Conservation (phyloP, 2,329 filamentous ascomycete genomes). For the Pseudopithomyces chartarum region DNA sequence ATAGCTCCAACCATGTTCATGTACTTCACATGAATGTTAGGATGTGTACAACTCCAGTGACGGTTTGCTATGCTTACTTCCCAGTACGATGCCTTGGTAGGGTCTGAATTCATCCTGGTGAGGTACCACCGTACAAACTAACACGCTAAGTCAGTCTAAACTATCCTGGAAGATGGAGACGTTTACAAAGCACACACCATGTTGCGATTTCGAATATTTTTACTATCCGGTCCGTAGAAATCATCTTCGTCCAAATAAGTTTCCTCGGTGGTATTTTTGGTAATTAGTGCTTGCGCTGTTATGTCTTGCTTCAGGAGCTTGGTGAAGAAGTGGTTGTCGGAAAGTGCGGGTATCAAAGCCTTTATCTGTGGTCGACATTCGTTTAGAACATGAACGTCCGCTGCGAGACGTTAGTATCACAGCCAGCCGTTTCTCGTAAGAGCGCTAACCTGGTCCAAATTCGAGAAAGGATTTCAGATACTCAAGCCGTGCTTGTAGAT, state of each 20-base stretch:
- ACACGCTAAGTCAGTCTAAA: background rate
- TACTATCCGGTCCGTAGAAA: slow-evolving; percentile 9
- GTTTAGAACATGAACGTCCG: background rate
- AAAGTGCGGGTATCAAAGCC: slow-evolving; percentile 4
- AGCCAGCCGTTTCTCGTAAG: background rate
- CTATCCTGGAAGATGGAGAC: background rate
- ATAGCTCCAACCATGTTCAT: slow-evolving; percentile 11
- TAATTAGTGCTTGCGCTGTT: slow-evolving; percentile 8
- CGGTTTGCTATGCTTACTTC: background rate
- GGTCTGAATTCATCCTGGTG: slow-evolving; percentile 10
- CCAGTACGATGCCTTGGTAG: slow-evolving; percentile 6
- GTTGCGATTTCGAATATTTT: slow-evolving; percentile 2
- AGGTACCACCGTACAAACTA: slow-evolving; percentile 12
- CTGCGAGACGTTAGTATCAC: background rate
- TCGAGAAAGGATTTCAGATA: slow-evolving; percentile 10
- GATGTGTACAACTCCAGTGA: no score
- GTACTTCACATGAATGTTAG: background rate
- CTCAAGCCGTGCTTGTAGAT: background rate
- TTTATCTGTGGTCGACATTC: slow-evolving; percentile 6
- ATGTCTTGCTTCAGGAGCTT: slow-evolving; percentile 10
- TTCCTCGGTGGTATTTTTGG: slow-evolving; percentile 1
- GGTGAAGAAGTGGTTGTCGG: slow-evolving; percentile 2
- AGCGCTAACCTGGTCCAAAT: slow-evolving; percentile 6
- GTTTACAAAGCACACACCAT: background rate
- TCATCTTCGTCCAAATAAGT: slow-evolving; percentile 8